phyloP scores from a whole-genome alignment of 176 grass and related monocot genomes.

The Puya raimondii region DNA sequence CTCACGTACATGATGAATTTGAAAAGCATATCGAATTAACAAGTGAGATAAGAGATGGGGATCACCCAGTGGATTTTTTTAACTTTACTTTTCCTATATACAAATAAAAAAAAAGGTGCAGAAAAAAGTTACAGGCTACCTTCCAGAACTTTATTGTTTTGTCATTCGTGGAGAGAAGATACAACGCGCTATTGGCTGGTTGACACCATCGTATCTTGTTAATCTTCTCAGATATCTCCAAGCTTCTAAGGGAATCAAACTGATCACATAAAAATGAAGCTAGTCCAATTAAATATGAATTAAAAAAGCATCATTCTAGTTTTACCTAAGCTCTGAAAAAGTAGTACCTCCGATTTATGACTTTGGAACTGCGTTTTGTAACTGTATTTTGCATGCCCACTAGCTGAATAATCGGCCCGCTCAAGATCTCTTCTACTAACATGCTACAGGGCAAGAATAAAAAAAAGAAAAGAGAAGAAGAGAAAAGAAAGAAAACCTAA shows the following conservation, averaged over 20 bases:
- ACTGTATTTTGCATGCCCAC: constrained; percentile 74
- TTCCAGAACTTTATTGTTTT: constrained; percentile 57
- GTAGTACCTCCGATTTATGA: constrained; percentile 94
- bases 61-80: neutral
- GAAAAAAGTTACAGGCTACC: constrained; percentile 24
- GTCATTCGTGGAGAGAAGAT: constrained; percentile 45
- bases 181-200: constrained; percentile 30
- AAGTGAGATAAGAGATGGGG: neutral
- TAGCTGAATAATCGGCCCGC: constrained; percentile 62
- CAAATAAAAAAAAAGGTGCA: neutral
- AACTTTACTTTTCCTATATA: neutral
- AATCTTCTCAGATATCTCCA: constrained; percentile 50
- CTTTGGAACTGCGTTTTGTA: constrained; percentile 99
- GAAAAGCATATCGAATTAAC: too few species aligned
- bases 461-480: neutral
- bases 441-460: constrained; percentile 42
- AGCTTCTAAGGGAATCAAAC: constrained; percentile 44
- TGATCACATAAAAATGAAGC: constrained; percentile 7
- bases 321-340: neutral
- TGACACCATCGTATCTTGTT: constrained; percentile 46
- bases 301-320: neutral
- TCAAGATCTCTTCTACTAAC: constrained; percentile 66
- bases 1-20: too few species aligned
- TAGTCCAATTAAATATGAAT: neutral
- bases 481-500: neutral